Evolutionary conservation across 495 filamentous ascomycete genomes (phyloP).

Genomic region (Peziza echinospora): DNA sequence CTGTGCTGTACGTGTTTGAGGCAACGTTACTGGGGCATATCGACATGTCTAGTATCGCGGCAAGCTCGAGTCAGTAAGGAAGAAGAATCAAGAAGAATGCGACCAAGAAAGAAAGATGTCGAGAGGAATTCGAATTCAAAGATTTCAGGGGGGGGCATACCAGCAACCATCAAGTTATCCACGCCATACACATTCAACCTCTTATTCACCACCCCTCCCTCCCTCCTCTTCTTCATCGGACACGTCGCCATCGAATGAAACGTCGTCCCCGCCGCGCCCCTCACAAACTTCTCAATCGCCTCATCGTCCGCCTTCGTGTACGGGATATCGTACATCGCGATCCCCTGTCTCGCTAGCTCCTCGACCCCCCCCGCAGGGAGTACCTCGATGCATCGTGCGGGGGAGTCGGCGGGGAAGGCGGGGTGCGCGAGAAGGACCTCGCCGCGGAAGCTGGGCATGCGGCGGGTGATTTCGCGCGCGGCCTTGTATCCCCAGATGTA

Average conservation of each 20-base stretch:
- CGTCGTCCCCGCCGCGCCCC: slow-evolving; percentile 25
- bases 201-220: slow-evolving; percentile 31
- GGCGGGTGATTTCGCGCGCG: slow-evolving; percentile 32
- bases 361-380: no score
- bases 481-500: slow-evolving; percentile 29
- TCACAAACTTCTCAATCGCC: slow-evolving; percentile 26
- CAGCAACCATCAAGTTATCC: slow-evolving; percentile 25
- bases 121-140: no score
- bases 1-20: slow-evolving; percentile 40
- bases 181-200: slow-evolving; percentile 30
- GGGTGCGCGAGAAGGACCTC: slow-evolving; percentile 31
- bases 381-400: slow-evolving; percentile 21
- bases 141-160: slow-evolving; percentile 4
- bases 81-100: no score
- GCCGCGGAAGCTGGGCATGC: slow-evolving; percentile 31
- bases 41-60: neutral
- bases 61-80: no score
- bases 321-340: slow-evolving; percentile 17
- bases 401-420: slow-evolving; percentile 25
- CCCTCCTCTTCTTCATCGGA: slow-evolving; percentile 16
- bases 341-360: no score
- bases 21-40: slow-evolving; percentile 20
- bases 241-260: slow-evolving; percentile 31
- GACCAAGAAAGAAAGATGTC: no score
- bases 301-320: slow-evolving; percentile 32